Conservation (phyloP, 1,284 basidiomycete species). For the Pseudozyma sp. region DNA sequence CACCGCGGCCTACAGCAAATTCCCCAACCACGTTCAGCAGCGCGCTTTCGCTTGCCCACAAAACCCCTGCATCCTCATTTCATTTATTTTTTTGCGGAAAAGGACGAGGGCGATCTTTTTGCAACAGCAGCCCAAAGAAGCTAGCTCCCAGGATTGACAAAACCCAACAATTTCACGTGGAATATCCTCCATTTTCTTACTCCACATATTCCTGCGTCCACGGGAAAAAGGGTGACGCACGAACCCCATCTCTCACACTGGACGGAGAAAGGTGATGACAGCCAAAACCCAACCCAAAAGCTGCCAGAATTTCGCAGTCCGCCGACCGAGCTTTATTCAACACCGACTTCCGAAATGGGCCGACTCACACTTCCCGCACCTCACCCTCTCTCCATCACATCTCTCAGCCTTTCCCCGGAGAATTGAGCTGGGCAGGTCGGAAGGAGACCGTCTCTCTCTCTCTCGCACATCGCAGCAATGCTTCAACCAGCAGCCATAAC, state of each 20-base stretch:
- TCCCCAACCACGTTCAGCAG: no score
- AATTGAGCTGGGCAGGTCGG: no score
- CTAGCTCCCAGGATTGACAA: no score
- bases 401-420: no score
- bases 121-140: neutral
- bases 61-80: no score
- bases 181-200: neutral
- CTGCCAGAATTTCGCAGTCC: neutral
- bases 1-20: no score
- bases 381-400: neutral
- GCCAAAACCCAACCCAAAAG: neutral
- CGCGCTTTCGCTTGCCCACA: no score
- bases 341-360: conserved; percentile 10
- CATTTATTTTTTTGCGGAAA: neutral
- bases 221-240: neutral
- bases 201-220: conserved; percentile 1
- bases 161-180: conserved; percentile 8
- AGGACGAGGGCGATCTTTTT: neutral
- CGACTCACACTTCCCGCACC: neutral
- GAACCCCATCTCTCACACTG: neutral
- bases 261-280: no score
- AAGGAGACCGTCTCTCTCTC: no score
- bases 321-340: neutral
- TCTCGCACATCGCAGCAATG: conserved; percentile 10
- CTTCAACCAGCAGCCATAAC: conserved; percentile 44